These are phyloP conservation scores for Tylopilus rubrobrunneus DNA, from an alignment of 768 basidiomycete species.

Conservation along the genomic window DNA sequence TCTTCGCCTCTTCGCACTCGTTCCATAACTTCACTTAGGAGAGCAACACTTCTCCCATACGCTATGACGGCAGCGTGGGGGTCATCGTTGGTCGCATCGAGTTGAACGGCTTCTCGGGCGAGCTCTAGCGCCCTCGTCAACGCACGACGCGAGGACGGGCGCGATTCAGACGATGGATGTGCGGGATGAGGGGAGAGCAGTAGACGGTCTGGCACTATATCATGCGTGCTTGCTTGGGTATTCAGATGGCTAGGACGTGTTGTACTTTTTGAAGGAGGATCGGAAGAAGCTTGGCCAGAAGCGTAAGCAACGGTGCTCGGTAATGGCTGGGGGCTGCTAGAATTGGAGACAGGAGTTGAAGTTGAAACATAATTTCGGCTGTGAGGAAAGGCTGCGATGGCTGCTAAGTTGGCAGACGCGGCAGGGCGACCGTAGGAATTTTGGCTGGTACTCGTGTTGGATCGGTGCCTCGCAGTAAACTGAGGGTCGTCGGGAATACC, in stretches of 20 bases:
- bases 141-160: conserved; percentile 77
- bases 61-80: conserved; percentile 87
- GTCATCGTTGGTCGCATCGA: conserved; percentile 85
- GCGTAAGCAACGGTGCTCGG: conserved; percentile 28
- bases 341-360: conserved; percentile 21
- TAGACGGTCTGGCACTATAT: conserved; percentile 42
- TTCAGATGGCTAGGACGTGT: conserved; percentile 30
- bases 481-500: conserved; percentile 29
- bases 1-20: conserved; percentile 84
- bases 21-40: conserved; percentile 91
- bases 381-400: conserved; percentile 61
- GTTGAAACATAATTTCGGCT: conserved; percentile 37
- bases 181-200: conserved; percentile 43
- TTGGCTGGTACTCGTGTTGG: conserved; percentile 36
- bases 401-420: conserved; percentile 49
- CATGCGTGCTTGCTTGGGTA: conserved; percentile 29
- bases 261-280: conserved; percentile 54
- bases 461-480: conserved; percentile 30
- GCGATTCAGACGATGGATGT: conserved; percentile 42
- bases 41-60: conserved; percentile 80
- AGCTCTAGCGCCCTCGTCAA: conserved; percentile 83
- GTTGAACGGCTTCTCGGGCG: conserved; percentile 84
- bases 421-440: conserved; percentile 30
- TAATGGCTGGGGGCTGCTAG: conserved; percentile 27
- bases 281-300: conserved; percentile 47